Evolutionary conservation across 805 yeast genomes (phyloP), one percentile per base, ranked within the genome.

Genomic region (Candida boidinii): DNA sequence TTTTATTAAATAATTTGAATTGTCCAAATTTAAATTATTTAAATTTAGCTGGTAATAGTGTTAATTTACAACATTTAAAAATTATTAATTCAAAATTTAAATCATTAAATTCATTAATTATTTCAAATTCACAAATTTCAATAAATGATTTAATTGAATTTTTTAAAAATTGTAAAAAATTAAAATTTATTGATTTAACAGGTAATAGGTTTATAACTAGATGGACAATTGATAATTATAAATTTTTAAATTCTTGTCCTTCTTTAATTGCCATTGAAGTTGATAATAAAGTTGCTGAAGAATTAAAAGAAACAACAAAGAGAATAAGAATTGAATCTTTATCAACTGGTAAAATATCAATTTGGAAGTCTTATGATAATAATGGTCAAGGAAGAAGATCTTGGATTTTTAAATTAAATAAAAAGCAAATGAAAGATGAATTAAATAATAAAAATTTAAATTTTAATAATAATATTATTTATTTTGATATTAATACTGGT

Each of bases 311-410:
- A 17, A 42, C 54, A 1, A 52, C 59, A 3, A 67, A 68, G 4
- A 48, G 48, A 20, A 28, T 48, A 36, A 58, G 30, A 52, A 57
- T 29, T 41, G 60, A 36, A 38, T 38, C 41, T 27, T 34, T 34
- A 8, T 21, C 24, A 8, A 30, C 41, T 4, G 34, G 39, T 40
- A 51, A 23, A 46, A 48, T 29, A 8, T 54, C 50, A 33, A 48
- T 41, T 33, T 73, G 79, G 79, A 69, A 64, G 44, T 61, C 63
- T 36, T 69, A 60, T 47, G 76, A 71, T 43, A 68, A 72, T 36
- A 51, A 45, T 32, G 54, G 56, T 7, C 77, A 74, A 43, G 94
- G 94, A 4, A 65, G 95, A 39, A 66, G 96, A 39, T 78, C 84
- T 10, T 86, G 95, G 95, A 53, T 86, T 13, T 79, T 76, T 53